phyloP scores from a whole-genome alignment of 2,329 filamentous ascomycete genomes.

The Hirsutella thompsonii region DNA sequence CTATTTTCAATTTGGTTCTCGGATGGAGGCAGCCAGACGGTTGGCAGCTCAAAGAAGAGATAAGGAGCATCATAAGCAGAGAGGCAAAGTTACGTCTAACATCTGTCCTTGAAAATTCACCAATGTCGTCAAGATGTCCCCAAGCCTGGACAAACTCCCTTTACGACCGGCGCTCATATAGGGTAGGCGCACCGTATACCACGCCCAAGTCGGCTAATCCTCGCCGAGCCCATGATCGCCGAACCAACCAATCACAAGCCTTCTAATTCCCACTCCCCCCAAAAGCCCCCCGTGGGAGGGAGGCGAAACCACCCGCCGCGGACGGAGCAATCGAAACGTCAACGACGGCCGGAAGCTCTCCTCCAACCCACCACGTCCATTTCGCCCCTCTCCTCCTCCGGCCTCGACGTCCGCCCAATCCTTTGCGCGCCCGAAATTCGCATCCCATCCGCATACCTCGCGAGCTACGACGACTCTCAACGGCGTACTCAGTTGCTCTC shows the following conservation, averaged over 20 bases:
- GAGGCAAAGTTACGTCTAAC: too few species aligned
- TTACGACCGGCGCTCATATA: background rate
- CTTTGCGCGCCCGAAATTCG: too few species aligned
- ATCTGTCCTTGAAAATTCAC: too few species aligned
- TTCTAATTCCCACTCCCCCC: conserved; percentile 1
- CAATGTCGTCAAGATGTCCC: too few species aligned
- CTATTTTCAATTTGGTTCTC: too few species aligned
- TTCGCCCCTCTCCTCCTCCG: conserved; percentile 1
- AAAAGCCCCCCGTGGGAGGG: background rate
- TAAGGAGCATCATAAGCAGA: too few species aligned
- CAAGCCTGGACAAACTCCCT: too few species aligned
- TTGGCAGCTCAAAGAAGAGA: too few species aligned
- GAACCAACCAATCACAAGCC: conserved; percentile 1
- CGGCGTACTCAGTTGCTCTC: too few species aligned
- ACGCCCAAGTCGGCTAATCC: conserved; percentile 1
- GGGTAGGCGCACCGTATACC: background rate
- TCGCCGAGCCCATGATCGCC: background rate
- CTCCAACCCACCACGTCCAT: too few species aligned
- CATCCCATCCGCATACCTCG: background rate
- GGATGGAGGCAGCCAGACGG: too few species aligned
- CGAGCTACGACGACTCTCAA: too few species aligned
- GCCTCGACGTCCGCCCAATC: background rate
- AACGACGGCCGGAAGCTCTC: background rate
- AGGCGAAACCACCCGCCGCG: conserved; percentile 1
- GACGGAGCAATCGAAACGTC: background rate